These are phyloP conservation scores for Rhizophagus prolifer DNA, from an alignment of 192 early-diverging fungal species.

Conservation along the genomic window DNA sequence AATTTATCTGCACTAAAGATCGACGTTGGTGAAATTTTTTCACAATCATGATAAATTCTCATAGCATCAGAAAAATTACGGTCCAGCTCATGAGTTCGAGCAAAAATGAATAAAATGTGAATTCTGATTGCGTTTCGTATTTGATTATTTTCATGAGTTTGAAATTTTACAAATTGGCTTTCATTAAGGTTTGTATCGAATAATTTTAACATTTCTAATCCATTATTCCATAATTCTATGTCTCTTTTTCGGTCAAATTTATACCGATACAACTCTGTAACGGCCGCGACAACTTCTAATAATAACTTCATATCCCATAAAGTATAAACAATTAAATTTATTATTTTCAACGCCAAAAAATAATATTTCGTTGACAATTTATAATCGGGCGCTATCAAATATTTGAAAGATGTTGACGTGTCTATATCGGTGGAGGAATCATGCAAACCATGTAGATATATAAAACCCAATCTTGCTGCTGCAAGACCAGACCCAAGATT, in stretches of 20 bases:
- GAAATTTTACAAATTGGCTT: not conserved
- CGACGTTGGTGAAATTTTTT: not conserved
- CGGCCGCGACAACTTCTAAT: not conserved
- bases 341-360: not conserved
- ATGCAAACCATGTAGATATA: not conserved
- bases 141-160: not conserved
- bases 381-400: not conserved
- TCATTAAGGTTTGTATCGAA: not conserved
- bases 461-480: not conserved
- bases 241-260: not conserved
- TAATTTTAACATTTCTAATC: not conserved
- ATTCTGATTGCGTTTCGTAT: not conserved
- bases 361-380: not conserved
- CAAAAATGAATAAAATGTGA: not conserved
- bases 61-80: not conserved
- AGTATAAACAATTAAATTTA: not conserved
- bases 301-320: not conserved
- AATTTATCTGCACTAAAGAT: not conserved
- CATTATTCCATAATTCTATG: not conserved
- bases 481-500: not conserved
- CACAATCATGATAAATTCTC: not conserved
- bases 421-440: not conserved
- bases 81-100: not conserved
- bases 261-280: not conserved
- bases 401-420: not conserved